Percentiles rank a stretch among this genome's conserved stretches.
phyloP scores from a whole-genome alignment of 202 grass and related monocot genomes.

The Musa balbisiana region DNA sequence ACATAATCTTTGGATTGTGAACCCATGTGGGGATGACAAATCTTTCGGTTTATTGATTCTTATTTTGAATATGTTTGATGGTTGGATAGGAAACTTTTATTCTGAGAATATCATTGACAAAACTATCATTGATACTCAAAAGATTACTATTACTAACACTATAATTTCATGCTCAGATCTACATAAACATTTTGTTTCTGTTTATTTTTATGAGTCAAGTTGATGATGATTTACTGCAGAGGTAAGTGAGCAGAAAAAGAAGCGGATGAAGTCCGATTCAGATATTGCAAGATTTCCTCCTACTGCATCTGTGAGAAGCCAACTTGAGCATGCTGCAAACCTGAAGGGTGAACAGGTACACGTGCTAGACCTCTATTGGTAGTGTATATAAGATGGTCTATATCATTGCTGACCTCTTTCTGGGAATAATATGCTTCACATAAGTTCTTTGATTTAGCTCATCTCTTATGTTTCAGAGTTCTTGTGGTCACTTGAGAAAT shows the following conservation, averaged over 20 bases:
- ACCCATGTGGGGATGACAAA: not conserved
- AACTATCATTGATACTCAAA: too few species aligned
- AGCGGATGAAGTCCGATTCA: slow-evolving; percentile 77
- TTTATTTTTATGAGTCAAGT: not conserved
- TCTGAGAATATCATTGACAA: not conserved
- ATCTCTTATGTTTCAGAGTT: not conserved
- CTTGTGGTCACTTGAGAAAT: not conserved
- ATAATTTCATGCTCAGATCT: not conserved
- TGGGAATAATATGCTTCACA: not conserved
- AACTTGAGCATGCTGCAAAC: slow-evolving; percentile 81
- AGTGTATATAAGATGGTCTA: not conserved
- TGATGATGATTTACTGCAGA: slow-evolving; percentile 42
- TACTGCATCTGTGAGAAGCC: slow-evolving; percentile 56
- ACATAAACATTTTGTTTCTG: not conserved
- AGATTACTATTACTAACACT: not conserved
- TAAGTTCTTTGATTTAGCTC: not conserved
- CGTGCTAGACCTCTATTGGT: slow-evolving; percentile 22
- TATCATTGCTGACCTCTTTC: too few species aligned
- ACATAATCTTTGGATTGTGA: not conserved
- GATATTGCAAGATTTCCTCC: slow-evolving; percentile 53
- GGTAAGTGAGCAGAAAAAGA: slow-evolving; percentile 70
- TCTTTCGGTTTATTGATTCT: not conserved
- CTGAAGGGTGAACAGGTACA: slow-evolving; percentile 94
- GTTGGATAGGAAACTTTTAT: not conserved
- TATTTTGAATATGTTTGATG: not conserved